Base-by-base conservation (phyloP, 2,329 filamentous ascomycete genomes). In the Hypomyces perniciosus region DNA sequence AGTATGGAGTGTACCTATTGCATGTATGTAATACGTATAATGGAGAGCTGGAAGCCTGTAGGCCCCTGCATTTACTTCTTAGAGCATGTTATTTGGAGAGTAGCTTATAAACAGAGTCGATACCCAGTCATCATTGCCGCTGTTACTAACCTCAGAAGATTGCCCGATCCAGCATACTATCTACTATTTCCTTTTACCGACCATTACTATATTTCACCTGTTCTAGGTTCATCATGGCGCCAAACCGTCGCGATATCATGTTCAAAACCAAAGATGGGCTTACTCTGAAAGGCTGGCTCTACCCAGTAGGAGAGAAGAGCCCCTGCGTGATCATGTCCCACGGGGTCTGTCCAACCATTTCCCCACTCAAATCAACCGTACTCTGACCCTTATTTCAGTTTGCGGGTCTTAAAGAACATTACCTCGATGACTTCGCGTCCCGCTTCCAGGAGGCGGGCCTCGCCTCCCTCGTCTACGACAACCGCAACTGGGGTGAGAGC, bases 401-500 rank as follows among this genome's bases (percentile, higher is more conserved):
- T 4, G 30, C 49, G 1, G 43, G 43, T 10, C 49, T 51, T 26
- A 51, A 51, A 37, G 49, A 51, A 28, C 53, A 55, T 29, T 48
- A 46, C 9, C 28, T 57, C 29, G 51, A 53, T 26, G 38, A 46
- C 26, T 53, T 57, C 20, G 56, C 57, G 5, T 8, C 26, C 8
- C 45, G 33, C 20, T 54, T 57, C 34, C 55, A 56, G 40, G 39
- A 44, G 27, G 48, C 52, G 1, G 56, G 56, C 9, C 54, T 52
- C 30, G 44, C 35, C 20, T 46, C 46, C 8, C 43, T 58, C 1
- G 2, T 51, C 8, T 58, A 57, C 29, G 56, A 58, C 34, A 55
- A 58, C 40, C 55, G 56, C 9, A 44, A 45, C 34, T 52, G 44
- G 33, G 56, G 56, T 26, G 55, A 57, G 13, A 58, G 56, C 26